phyloP scores from a whole-genome alignment of 352 stramenopile genomes.

The Blastocystis sp. region DNA sequence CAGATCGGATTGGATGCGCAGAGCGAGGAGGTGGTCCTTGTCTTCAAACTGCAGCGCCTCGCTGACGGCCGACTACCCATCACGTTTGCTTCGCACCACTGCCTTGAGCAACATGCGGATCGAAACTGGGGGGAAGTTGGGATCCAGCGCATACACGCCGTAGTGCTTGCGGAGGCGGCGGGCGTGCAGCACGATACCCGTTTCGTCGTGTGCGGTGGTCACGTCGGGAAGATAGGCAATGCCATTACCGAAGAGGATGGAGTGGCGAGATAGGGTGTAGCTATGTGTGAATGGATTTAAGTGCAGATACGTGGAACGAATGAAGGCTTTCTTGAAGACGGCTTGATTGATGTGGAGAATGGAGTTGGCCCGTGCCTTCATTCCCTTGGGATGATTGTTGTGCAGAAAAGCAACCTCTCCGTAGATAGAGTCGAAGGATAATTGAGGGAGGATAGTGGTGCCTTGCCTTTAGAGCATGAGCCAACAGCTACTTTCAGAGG shows the following conservation, averaged over 20 bases:
- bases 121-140: background rate
- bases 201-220: background rate
- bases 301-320: background rate
- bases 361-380: slow-evolving; percentile 14
- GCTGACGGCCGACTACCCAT: background rate
- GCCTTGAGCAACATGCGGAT: slow-evolving; percentile 27
- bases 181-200: slow-evolving; percentile 12
- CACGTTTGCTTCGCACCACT: background rate
- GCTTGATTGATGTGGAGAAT: slow-evolving; percentile 39
- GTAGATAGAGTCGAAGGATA: slow-evolving; percentile 37
- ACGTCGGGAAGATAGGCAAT: slow-evolving; percentile 49
- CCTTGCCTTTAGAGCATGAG: background rate
- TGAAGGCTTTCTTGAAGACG: background rate
- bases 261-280: background rate
- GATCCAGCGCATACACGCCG: slow-evolving; percentile 13
- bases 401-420: background rate
- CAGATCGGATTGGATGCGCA: slow-evolving; percentile 57
- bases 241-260: background rate
- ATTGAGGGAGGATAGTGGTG: background rate
- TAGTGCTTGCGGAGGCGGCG: background rate
- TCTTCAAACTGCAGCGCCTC: slow-evolving; percentile 49
- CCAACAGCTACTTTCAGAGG: too few species aligned
- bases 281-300: background rate
- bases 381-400: background rate
- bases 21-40: slow-evolving; percentile 38